A percentile compares a stretch with the other conserved stretches of the same genome.
Evolutionary conservation across 352 stramenopile species (phyloP).

Genomic region (Phytophthora uliginosa): DNA sequence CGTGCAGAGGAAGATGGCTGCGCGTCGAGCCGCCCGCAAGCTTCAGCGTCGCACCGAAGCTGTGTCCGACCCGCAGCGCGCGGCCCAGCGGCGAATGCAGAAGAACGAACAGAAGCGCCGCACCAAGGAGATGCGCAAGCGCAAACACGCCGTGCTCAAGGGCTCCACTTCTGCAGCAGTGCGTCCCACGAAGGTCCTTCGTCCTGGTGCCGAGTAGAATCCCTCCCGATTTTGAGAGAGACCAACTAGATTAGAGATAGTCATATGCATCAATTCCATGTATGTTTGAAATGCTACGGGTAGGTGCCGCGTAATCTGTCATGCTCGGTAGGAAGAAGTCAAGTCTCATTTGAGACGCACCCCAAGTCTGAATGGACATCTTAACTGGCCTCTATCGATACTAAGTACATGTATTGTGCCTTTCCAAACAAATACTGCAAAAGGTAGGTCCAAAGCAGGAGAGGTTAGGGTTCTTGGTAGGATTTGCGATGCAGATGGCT

Average conservation of each 20-base stretch:
- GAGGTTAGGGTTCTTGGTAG: no score
- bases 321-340: no score
- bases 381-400: no score
- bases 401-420: no score
- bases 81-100: slow-evolving; percentile 82
- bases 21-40: slow-evolving; percentile 77
- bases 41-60: slow-evolving; percentile 84
- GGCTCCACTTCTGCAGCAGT: slow-evolving; percentile 73
- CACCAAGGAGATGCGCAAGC: slow-evolving; percentile 89
- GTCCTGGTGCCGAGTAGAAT: slow-evolving; percentile 68
- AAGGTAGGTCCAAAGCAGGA: no score
- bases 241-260: slow-evolving; percentile 41
- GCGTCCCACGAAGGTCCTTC: slow-evolving; percentile 63
- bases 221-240: not conserved
- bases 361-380: no score
- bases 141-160: slow-evolving; percentile 90
- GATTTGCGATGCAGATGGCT: no score
- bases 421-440: no score
- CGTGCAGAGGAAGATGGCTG: slow-evolving; percentile 84
- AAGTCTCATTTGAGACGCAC: no score
- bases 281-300: slow-evolving; percentile 31
- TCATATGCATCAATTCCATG: slow-evolving; percentile 32
- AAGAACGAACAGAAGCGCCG: slow-evolving; percentile 89
- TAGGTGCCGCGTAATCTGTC: not conserved
- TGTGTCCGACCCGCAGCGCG: slow-evolving; percentile 78